Conservation (phyloP, 2,329 filamentous ascomycete species). For the Sclerotinia subarctica region DNA sequence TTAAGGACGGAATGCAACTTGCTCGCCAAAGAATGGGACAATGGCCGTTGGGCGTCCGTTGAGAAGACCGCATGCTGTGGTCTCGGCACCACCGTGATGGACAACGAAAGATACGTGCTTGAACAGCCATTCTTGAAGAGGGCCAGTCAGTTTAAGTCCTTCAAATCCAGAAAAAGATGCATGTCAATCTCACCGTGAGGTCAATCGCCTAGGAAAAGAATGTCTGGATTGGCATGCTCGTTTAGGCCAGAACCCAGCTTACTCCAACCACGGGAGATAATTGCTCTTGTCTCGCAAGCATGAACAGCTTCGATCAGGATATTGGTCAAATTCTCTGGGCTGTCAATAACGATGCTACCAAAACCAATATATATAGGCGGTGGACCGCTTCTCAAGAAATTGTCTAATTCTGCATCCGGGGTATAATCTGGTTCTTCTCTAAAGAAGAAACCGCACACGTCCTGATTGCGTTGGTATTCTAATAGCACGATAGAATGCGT, state of each 20-base stretch:
- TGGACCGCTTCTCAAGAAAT: constrained; percentile 55
- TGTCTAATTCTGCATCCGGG: constrained; percentile 52
- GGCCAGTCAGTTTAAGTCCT: not conserved
- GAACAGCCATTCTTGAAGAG: constrained; percentile 57
- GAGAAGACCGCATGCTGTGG: constrained; percentile 69
- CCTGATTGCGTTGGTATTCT: constrained; percentile 35
- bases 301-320: constrained; percentile 68
- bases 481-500: not conserved
- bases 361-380: constrained; percentile 72
- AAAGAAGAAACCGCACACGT: constrained; percentile 76
- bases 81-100: not conserved
- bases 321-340: constrained; percentile 63
- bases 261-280: constrained; percentile 74
- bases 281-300: constrained; percentile 61
- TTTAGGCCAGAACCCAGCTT: constrained; percentile 53
- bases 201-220: constrained; percentile 70
- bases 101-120: constrained; percentile 49
- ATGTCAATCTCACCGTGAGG: constrained; percentile 57
- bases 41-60: constrained; percentile 67
- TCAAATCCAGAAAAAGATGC: not conserved
- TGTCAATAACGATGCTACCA: constrained; percentile 71
- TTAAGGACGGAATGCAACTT: not conserved
- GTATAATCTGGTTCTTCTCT: constrained; percentile 59
- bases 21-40: constrained; percentile 68
- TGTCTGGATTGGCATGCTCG: constrained; percentile 52